Evolutionary conservation across 495 filamentous ascomycete species (phyloP), one percentile per base, ranked within the genome.

Genomic region (Cairneyella variabilis): DNA sequence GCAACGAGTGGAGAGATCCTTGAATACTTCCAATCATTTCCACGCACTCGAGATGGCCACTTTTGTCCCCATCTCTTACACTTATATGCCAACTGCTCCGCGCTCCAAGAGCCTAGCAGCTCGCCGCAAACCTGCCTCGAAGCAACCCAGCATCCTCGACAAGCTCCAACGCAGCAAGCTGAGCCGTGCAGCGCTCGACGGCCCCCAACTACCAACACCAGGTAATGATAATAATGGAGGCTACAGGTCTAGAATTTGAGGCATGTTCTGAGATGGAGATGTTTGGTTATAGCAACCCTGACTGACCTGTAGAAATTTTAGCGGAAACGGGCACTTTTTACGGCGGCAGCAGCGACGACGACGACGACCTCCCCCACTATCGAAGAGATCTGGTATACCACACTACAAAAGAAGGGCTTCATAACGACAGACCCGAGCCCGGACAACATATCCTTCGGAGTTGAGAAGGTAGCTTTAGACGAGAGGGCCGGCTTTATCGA

Each of bases 371-470:
- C n/a, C n/a, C n/a, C n/a, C n/a, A n/a, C n/a, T n/a, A n/a, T 58
- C 44, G 40, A 53, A 58, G 14, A 58, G 42, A 40, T 58, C n/a
- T 26, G 53, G 45, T 53, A 48, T 53, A 58, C 49, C 18, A 52
- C 32, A 23, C 43, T 53, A 53, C 17, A 53, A 25, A 53, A 48
- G 56, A 32, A 58, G 56, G 28, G 32, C 37, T 58, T 53, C 42
- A 20, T 21, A 52, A 23, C 36, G 34, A 43, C 43, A 36, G 56
- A 48, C 42, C n/a, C 47, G 42, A n/a, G 14, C 27, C 36, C 25
- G 21, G 41, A 53, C 16, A 51, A 57, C 16, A 37, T 10, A 49
- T 27, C 20, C 42, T 43, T 23, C 34, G 26, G 25, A 58, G 50
- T 53, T 53, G 20, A 28, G 21, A 28, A 56, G 22, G 30, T 17